Evolutionary conservation across 345 rosid species (phyloP).

Genomic region (Nasturtium officinale): DNA sequence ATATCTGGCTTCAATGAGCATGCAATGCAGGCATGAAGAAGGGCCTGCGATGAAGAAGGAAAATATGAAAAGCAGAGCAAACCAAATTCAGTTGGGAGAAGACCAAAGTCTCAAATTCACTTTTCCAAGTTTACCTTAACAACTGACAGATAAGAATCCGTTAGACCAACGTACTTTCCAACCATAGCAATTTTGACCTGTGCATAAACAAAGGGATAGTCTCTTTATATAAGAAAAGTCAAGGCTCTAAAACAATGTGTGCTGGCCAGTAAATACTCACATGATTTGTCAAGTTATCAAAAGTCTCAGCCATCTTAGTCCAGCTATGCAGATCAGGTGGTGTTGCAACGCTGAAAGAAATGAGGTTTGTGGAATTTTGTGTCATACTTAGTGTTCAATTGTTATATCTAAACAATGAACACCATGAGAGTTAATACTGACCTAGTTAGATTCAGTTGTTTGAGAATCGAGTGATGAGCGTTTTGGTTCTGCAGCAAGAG

Average conservation of each 20-base stretch:
- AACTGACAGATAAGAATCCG: conserved; percentile 95
- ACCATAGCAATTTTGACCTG: conserved; percentile 97
- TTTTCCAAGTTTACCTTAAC: conserved; percentile 60
- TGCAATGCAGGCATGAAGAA: conserved; percentile 93
- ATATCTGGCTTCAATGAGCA: conserved; percentile 81
- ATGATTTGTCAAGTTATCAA: conserved; percentile 56
- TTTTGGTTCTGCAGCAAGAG: conserved; percentile 77
- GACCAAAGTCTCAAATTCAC: conserved; percentile 4
- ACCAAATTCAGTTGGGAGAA: conserved; percentile 22
- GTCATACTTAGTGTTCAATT: conserved; percentile 29
- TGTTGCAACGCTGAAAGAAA: conserved; percentile 69
- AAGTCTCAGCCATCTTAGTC: conserved; percentile 82
- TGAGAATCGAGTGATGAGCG: conserved; percentile 78
- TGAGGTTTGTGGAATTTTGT: conserved; percentile 25
- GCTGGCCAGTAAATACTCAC: conserved; percentile 48
- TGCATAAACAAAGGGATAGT: conserved; percentile 30
- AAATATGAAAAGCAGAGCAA: conserved; percentile 18
- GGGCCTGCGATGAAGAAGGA: conserved; percentile 63
- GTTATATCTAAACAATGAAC: conserved; percentile 18
- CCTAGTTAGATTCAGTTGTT: conserved; percentile 74
- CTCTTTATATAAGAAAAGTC: conserved; percentile 32
- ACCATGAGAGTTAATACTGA: conserved; percentile 40
- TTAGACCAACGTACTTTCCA: conserved; percentile 91
- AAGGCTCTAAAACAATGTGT: conserved; percentile 26
- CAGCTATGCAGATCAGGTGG: conserved; percentile 73